Evolutionary conservation across 805 yeast species (phyloP).

Genomic region (Kazachstania taianensis): DNA sequence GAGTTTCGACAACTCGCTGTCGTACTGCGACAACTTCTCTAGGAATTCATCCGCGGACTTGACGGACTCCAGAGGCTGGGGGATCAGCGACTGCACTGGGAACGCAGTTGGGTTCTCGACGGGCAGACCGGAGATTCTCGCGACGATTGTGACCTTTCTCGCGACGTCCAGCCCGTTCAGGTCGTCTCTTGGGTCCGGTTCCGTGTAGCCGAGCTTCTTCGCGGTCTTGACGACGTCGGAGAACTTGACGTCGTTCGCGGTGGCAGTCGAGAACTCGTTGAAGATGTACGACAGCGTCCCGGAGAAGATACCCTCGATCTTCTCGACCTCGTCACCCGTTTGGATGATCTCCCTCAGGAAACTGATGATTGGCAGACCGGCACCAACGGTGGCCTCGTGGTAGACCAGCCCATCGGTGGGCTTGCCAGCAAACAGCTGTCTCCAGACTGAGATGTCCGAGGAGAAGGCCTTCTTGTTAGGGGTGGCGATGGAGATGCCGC

Average conservation of each 20-base stretch:
- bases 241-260: conserved; percentile 55
- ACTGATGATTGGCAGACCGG: conserved; percentile 90
- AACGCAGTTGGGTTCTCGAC: conserved; percentile 85
- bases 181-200: conserved; percentile 99
- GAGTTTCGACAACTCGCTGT: conserved; percentile 63
- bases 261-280: conserved; percentile 77
- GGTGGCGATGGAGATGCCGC: conserved; percentile 88
- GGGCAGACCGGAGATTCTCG: conserved; percentile 80
- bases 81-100: conserved; percentile 90
- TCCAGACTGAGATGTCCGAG: conserved; percentile 64
- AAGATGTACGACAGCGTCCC: conserved; percentile 94
- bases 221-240: conserved; percentile 87
- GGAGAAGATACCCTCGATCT: conserved; percentile 91
- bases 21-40: conserved; percentile 72
- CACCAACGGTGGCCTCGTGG: conserved; percentile 98
- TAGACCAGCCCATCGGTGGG: conserved; percentile 62
- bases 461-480: conserved; percentile 98
- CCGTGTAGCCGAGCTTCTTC: conserved; percentile 88
- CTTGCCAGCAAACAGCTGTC: conserved; percentile 54
- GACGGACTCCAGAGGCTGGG: conserved; percentile 69
- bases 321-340: conserved; percentile 88
- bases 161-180: conserved; percentile 97
- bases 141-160: conserved; percentile 91
- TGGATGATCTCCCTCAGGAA: conserved; percentile 78
- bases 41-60: conserved; percentile 69